Conservation (phyloP, 495 filamentous ascomycete species). For the Aspergillus nanangensis region DNA sequence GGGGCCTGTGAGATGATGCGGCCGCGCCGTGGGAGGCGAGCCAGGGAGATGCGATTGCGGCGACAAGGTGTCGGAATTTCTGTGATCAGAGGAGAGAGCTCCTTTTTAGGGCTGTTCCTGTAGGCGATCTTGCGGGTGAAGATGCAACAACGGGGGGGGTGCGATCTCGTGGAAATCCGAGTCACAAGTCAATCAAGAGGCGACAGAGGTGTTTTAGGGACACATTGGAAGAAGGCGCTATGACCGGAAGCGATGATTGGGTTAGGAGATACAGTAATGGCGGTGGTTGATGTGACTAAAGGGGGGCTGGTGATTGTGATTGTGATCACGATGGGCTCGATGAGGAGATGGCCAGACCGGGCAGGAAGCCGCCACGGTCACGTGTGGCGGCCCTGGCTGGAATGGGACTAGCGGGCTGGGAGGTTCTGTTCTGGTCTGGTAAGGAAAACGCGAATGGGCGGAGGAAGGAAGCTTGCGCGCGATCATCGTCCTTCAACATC, state of each 20-base stretch:
- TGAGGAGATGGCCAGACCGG: background rate
- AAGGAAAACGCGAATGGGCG: no score
- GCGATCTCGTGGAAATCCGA: no score
- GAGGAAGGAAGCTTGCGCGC: no score
- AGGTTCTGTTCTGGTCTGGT: no score
- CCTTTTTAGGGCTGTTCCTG: slow-evolving; percentile 1
- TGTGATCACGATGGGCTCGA: no score
- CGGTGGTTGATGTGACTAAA: no score
- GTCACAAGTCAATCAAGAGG: background rate
- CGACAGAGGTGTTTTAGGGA: background rate
- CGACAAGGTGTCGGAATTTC: slow-evolving; percentile 59
- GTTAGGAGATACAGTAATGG: no score
- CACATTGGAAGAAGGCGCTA: background rate
- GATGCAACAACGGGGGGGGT: background rate
- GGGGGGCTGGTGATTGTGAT: no score
- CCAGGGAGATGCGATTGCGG: slow-evolving; percentile 56
- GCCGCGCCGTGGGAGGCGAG: slow-evolving; percentile 62
- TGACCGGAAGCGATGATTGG: background rate
- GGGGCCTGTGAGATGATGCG: slow-evolving; percentile 40
- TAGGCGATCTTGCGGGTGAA: background rate
- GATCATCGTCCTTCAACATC: no score
- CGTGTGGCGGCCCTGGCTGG: slow-evolving; percentile 17
- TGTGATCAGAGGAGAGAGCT: background rate
- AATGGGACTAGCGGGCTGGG: slow-evolving; percentile 29
- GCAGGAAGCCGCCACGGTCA: background rate